phyloP scores from a whole-genome alignment of 306 rosid species.

The Lupinus albus region DNA sequence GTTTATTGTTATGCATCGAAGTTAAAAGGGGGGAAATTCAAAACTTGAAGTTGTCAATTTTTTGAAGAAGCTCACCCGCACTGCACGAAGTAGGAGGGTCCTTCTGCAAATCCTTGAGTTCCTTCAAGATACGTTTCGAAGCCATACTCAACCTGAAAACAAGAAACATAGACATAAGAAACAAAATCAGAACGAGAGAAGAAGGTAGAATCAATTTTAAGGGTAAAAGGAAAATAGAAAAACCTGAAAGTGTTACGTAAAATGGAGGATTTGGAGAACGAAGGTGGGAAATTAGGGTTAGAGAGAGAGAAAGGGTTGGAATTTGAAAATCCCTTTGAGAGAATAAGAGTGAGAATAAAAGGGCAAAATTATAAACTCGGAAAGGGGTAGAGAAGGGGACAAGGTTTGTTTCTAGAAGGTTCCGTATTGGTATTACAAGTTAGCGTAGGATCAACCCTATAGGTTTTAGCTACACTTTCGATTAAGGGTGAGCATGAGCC shows the following conservation, averaged over 20 bases:
- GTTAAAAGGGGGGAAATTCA: not conserved
- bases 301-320: not conserved
- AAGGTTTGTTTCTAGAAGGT: constrained; percentile 48
- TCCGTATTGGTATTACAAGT: constrained; percentile 31
- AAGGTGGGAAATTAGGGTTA: not conserved
- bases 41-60: not conserved
- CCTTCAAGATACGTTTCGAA: constrained; percentile 83
- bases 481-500: too few relatives aligned
- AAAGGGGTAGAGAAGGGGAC: constrained; percentile 1
- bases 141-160: constrained; percentile 55
- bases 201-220: not conserved
- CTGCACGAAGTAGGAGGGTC: constrained; percentile 86
- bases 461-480: not conserved
- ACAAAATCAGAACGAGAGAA: constrained; percentile 20
- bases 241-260: not conserved
- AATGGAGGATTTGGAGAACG: not conserved
- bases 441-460: constrained; percentile 50
- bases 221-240: not conserved
- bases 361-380: constrained; percentile 19
- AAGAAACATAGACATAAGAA: not conserved
- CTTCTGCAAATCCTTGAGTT: constrained; percentile 91
- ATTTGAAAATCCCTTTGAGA: not conserved
- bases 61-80: constrained; percentile 55
- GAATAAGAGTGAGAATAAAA: not conserved
- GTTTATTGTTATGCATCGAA: not conserved